Base-by-base conservation (phyloP, 441 rosid species). In the Jatropha podagrica region DNA sequence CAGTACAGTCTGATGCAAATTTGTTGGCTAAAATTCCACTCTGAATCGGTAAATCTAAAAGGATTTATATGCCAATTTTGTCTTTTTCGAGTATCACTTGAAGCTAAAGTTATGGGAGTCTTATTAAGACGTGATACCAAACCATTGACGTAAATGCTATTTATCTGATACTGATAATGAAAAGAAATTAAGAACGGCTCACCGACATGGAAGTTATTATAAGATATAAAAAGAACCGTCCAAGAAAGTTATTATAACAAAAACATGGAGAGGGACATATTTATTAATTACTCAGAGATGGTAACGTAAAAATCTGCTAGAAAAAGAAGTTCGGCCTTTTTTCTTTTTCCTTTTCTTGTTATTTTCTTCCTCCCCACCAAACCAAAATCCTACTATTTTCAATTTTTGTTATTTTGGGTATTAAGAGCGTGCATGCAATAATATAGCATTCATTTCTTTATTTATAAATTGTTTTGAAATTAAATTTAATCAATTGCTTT, bases 71-170 rank as follows among this genome's bases (percentile, higher is more conserved):
- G 68, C 37, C 51, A 60, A 51, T 41, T 27, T 44, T 17, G 37
- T 73, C 58, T 44, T 67, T 72, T 70, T 23, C 77, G 66, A 38
- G 59, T 65, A 58, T 20, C 48, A 68, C 88, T 85, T 82, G 7
- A 58, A 41, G 75, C 82, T 74, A 51, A 85, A 83, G 89, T 69
- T 51, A 81, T 64, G 82, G 74, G 38, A 83, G 74, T 73, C 10
- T 54, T 54, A 70, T 27, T 46, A 63, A 23, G 92, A 86, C 89
- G 66, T 52, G 32, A 20, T 58, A 85, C 90, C 90, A 64, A 82
- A 77, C 85, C 41, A 44, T 44, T 44, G 48, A 44, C 48, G 27
- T 7, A 71, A 75, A 44, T 51, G 67, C 52, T 9, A 71, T 4
- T 74, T 46, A 79, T 27, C 44, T 41, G 38, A 76, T 10, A 32